A percentile compares a stretch with the other conserved stretches of the same genome.
Evolutionary conservation across 176 grass and related monocot species (phyloP).

Genomic region (Chloris gayana): DNA sequence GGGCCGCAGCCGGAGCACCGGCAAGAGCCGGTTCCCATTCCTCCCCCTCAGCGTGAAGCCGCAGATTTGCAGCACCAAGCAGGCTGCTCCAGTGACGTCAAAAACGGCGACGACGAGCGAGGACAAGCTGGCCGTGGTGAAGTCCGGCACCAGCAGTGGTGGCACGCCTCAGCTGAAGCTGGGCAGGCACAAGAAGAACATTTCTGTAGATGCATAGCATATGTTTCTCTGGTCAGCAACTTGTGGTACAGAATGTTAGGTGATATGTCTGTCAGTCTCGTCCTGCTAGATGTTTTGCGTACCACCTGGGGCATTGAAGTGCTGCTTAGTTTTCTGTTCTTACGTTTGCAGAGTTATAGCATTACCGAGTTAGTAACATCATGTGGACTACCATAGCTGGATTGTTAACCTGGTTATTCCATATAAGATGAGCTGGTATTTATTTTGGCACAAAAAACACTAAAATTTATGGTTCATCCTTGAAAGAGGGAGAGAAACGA

Average conservation of each 20-base stretch:
- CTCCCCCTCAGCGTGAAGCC: constrained; percentile 26
- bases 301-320: background rate
- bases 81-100: background rate
- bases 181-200: constrained; percentile 48
- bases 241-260: constrained; percentile 11
- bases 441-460: no score
- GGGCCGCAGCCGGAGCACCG: constrained; percentile 26
- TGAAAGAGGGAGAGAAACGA: no score
- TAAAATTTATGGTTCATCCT: no score
- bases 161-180: constrained; percentile 39
- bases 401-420: background rate
- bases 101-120: background rate
- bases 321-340: constrained; percentile 22
- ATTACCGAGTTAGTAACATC: background rate
- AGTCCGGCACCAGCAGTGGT: constrained; percentile 13
- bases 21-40: constrained; percentile 43
- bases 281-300: background rate
- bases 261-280: constrained; percentile 6
- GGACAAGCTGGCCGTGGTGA: constrained; percentile 35
- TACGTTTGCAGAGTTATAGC: constrained; percentile 19
- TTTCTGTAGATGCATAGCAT: constrained; percentile 36
- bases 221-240: background rate
- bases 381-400: background rate
- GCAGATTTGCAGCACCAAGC: constrained; percentile 54
- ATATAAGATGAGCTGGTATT: no score